Base-by-base conservation (phyloP, 23 red algal genomes). In the Gracilaria caudata region DNA sequence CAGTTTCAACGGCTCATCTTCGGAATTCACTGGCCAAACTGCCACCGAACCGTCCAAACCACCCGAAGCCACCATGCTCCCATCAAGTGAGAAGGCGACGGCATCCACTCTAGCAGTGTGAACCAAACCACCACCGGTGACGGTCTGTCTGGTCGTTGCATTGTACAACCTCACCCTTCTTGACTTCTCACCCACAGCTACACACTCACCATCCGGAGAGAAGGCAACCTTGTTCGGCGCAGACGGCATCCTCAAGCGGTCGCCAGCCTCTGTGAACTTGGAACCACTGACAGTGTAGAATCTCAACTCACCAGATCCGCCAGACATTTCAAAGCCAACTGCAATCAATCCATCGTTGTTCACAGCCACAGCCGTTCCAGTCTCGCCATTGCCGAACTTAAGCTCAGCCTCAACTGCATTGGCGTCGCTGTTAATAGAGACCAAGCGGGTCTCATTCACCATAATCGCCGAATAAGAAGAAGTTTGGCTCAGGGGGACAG, bases 71-170 rank as follows among this genome's bases (percentile, higher is more conserved):
- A 89, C 83, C 60, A 68, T 61, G 24, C 43, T 87, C 26, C 82
- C 92, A 65, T 81, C 74, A 55, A 44, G 77, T 0, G 81, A 73
- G 64, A 86, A 94, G 12, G 45, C 28, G 17, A 94, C 63, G 19
- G 83, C 92, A 81, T 94, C 92, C 47, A 94, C 92, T 17, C 92
- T 83, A 11, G 92, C 81, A 28, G 92, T 94, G 64, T 94, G 92
- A 13, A 61, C 83, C 20, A 82, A 16, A 41, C 92, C 82, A 7
- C 92, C 92, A 30, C 82, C 92, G 25, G 68, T 81, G 41, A 80
- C 55, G 3, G 71, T 70, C 49, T 35, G 43, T 23, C 92, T 43
- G 40, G 92, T 74, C 5, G 81, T 64, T 3, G 83, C 60, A 57
- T 93, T 61, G 73, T 83, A 95, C 20, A 95, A 26, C 46, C 68